Conservation (phyloP, 1,284 basidiomycete genomes). For the Apiotrichum veenhuisii region DNA sequence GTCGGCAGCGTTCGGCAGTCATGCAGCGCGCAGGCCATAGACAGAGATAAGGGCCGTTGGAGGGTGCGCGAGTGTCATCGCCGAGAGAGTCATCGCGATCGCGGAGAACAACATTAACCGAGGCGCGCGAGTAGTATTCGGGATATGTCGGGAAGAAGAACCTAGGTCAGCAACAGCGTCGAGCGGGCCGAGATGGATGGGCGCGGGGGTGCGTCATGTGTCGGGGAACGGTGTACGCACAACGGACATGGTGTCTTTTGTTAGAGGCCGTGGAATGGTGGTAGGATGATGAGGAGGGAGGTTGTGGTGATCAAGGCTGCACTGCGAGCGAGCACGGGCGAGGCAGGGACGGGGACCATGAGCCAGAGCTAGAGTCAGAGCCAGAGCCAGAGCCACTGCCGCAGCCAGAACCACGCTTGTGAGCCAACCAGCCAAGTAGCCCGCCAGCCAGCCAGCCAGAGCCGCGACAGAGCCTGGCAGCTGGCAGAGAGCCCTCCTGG, state of each 20-base stretch:
- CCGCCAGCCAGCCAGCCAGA: neutral
- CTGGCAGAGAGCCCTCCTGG: neutral
- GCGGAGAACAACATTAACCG: neutral
- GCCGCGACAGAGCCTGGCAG: neutral
- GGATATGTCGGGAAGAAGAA: neutral
- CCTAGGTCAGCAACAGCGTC: neutral
- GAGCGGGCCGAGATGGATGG: no score
- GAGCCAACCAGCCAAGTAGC: neutral
- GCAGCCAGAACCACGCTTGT: no score
- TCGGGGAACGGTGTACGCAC: neutral
- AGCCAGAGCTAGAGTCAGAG: neutral
- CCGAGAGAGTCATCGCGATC: no score
- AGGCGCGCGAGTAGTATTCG: neutral
- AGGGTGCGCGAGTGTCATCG: no score
- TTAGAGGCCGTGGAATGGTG: neutral
- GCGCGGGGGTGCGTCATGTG: no score
- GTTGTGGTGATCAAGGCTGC: neutral
- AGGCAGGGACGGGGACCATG: neutral
- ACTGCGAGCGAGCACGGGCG: neutral
- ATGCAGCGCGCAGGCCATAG: no score
- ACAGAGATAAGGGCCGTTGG: no score
- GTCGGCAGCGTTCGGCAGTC: no score
- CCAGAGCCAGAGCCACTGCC: no score
- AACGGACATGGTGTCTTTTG: constrained; percentile 10
- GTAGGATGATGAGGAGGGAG: neutral